Percentiles rank a stretch among this genome's conserved stretches.
phyloP scores from a whole-genome alignment of 1,284 basidiomycete species.

The Xerocomus amazonicus region DNA sequence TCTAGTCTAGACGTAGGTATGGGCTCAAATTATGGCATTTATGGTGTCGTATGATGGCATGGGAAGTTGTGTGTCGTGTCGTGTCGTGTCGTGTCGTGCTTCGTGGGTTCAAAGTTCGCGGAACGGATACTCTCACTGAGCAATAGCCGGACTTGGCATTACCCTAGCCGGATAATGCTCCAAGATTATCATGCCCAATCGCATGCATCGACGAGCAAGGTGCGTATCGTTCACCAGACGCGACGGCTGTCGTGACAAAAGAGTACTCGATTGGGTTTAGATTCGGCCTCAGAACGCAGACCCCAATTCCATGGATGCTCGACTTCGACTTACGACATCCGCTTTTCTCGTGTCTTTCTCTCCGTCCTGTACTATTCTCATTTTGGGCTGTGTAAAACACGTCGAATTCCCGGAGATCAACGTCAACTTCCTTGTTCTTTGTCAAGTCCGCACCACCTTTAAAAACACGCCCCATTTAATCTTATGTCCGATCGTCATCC shows the following conservation, averaged over 20 bases:
- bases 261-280: constrained; percentile 15
- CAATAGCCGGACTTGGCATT: constrained; percentile 19
- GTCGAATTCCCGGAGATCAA: constrained; percentile 33
- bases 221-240: too few species aligned
- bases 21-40: constrained; percentile 18
- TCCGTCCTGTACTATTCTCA: constrained; percentile 21
- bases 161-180: constrained; percentile 20
- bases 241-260: neutral
- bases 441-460: constrained; percentile 22
- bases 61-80: too few species aligned
- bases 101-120: constrained; percentile 10
- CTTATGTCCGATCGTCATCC: constrained; percentile 8
- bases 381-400: constrained; percentile 24
- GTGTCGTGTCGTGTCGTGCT: constrained; percentile 9
- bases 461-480: constrained; percentile 6
- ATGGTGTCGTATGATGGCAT: neutral
- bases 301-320: constrained; percentile 26
- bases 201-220: too few species aligned
- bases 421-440: constrained; percentile 23
- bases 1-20: too few species aligned
- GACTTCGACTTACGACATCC: constrained; percentile 37
- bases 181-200: too few species aligned
- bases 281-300: constrained; percentile 11
- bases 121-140: neutral
- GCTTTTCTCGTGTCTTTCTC: constrained; percentile 36